Conservation (phyloP, 2,329 filamentous ascomycete species). For the Fusarium decemcellulare region DNA sequence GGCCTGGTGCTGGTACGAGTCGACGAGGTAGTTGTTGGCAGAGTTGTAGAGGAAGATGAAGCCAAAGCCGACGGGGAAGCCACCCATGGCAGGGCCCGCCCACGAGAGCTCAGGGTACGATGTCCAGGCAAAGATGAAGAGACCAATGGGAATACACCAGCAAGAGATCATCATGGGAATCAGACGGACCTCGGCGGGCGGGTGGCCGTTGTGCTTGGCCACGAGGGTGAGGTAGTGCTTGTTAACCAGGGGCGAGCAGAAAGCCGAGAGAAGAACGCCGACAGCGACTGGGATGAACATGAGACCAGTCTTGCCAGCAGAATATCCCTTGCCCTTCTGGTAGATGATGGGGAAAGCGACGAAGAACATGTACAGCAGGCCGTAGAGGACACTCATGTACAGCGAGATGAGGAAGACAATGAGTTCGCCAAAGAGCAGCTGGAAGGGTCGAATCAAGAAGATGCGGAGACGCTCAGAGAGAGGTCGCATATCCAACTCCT, state of each 20-base stretch:
- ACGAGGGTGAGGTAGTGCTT: constrained; percentile 81
- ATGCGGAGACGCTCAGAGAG: constrained; percentile 77
- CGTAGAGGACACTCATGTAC: constrained; percentile 89
- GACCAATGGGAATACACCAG: constrained; percentile 76
- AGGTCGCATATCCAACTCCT: constrained; percentile 82
- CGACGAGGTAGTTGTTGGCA: constrained; percentile 80
- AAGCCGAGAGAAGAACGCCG: constrained; percentile 78
- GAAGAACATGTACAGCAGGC: constrained; percentile 84
- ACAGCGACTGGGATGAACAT: constrained; percentile 91
- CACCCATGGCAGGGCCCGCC: constrained; percentile 80
- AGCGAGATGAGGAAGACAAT: constrained; percentile 88
- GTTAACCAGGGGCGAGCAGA: constrained; percentile 81
- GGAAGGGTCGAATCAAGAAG: constrained; percentile 86
- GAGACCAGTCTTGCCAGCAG: constrained; percentile 79
- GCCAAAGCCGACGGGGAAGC: constrained; percentile 81
- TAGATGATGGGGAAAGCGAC: constrained; percentile 80
- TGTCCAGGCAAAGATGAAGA: constrained; percentile 73
- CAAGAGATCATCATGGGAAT: constrained; percentile 87
- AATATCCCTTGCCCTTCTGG: constrained; percentile 84
- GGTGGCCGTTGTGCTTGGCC: constrained; percentile 75
- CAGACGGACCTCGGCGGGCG: constrained; percentile 82
- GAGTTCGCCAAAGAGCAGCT: constrained; percentile 85
- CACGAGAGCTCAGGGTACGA: constrained; percentile 77
- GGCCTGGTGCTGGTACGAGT: constrained; percentile 78
- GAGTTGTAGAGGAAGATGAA: constrained; percentile 90